A percentile compares a stretch with the other conserved stretches of the same genome.
Evolutionary conservation across 164 flowering plant genomes (phyloP).

Genomic region (Macadamia tetraphylla): DNA sequence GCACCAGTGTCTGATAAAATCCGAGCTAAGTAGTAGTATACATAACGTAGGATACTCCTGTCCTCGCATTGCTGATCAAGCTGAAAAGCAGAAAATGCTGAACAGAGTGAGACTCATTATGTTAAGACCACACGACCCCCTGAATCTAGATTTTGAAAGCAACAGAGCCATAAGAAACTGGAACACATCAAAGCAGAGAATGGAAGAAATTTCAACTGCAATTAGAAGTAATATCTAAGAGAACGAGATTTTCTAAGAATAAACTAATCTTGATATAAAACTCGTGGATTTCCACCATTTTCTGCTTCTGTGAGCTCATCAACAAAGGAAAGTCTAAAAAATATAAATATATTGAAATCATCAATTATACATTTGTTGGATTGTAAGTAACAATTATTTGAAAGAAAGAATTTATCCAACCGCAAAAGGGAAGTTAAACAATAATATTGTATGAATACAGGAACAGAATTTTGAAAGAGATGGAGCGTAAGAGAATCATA

Average conservation of each 20-base stretch:
- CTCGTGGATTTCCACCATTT: too few species aligned
- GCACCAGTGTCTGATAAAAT: slow-evolving; percentile 82
- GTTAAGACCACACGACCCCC: not conserved
- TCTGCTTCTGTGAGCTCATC: too few species aligned
- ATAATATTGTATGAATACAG: not conserved
- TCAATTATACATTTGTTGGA: too few species aligned
- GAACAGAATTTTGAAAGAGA: not conserved
- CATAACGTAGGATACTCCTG: slow-evolving; percentile 79
- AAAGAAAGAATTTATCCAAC: too few species aligned
- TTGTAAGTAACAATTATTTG: too few species aligned
- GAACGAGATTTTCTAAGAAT: not conserved
- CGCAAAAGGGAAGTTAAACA: not conserved
- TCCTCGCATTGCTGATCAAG: slow-evolving; percentile 96
- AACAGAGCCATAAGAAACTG: not conserved
- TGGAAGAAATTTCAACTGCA: not conserved
- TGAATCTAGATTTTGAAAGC: not conserved
- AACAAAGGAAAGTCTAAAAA: too few species aligned
- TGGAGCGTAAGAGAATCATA: slow-evolving; percentile 18
- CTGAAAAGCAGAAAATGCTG: slow-evolving; percentile 34
- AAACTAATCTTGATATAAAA: too few species aligned
- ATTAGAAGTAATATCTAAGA: not conserved
- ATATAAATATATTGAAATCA: too few species aligned
- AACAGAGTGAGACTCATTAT: not conserved
- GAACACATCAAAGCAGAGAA: not conserved
- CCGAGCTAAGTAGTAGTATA: slow-evolving; percentile 91